Conservation (phyloP, 2,329 filamentous ascomycete species). For the Cercospora beticola region DNA sequence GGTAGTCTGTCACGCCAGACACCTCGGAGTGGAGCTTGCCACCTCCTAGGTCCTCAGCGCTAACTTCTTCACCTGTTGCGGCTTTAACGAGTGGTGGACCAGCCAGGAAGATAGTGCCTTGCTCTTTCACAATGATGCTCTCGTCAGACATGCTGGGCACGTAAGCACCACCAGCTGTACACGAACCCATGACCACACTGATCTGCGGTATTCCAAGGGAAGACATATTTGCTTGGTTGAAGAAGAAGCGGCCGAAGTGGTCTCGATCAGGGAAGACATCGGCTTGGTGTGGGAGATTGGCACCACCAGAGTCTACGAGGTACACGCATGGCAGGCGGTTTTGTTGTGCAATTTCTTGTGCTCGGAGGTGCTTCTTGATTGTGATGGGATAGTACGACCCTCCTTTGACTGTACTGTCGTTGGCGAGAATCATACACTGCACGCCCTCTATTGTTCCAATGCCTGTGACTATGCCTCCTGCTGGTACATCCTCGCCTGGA, state of each 20-base stretch:
- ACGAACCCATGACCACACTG: conserved; percentile 94
- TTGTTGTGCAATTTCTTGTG: conserved; percentile 85
- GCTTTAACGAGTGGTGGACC: conserved; percentile 94
- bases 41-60: conserved; percentile 85
- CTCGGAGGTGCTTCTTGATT: conserved; percentile 93
- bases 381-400: conserved; percentile 97
- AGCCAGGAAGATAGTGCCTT: conserved; percentile 96
- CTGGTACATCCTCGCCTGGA: conserved; percentile 79
- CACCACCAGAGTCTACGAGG: conserved; percentile 91
- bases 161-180: conserved; percentile 92
- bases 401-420: conserved; percentile 96
- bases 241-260: conserved; percentile 97
- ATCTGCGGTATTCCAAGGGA: conserved; percentile 86
- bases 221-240: conserved; percentile 94
- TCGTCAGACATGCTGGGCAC: conserved; percentile 97
- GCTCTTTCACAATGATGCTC: conserved; percentile 90
- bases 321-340: conserved; percentile 88
- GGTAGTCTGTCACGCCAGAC: conserved; percentile 91
- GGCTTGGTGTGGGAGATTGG: conserved; percentile 90
- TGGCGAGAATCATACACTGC: conserved; percentile 88
- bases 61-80: conserved; percentile 89
- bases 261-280: conserved; percentile 94
- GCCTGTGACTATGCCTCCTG: conserved; percentile 88
- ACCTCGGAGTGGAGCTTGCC: conserved; percentile 86
- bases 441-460: conserved; percentile 88